These are phyloP conservation scores for Sordariomycetes sp. DNA, from an alignment of 2,329 filamentous ascomycete species.

Conservation along the genomic window DNA sequence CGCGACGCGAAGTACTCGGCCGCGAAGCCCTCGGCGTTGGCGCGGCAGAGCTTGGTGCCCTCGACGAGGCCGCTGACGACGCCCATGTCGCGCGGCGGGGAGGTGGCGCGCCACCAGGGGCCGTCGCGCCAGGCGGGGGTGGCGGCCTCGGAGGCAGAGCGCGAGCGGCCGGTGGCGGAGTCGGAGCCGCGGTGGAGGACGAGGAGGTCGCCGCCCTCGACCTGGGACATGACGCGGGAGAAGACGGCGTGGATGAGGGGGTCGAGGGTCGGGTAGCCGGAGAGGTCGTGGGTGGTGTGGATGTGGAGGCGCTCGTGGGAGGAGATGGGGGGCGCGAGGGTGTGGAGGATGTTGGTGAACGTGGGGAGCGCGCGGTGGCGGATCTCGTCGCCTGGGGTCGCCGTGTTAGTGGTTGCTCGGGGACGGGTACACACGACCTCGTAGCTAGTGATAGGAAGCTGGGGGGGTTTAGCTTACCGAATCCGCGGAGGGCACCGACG, in stretches of 20 bases:
- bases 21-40: conserved; percentile 80
- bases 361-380: conserved; percentile 82
- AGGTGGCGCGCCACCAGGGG: conserved; percentile 82
- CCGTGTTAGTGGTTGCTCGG: neutral
- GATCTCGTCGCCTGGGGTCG: conserved; percentile 65
- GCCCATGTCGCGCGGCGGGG: conserved; percentile 63
- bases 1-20: conserved; percentile 69
- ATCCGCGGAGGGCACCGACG: conserved; percentile 63
- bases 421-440: neutral
- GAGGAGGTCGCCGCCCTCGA: conserved; percentile 89
- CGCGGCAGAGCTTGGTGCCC: conserved; percentile 83
- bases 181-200: conserved; percentile 92
- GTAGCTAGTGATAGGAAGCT: neutral
- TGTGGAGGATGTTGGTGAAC: conserved; percentile 90
- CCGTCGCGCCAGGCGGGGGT: conserved; percentile 78
- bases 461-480: conserved; percentile 44
- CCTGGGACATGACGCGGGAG: conserved; percentile 94
- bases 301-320: conserved; percentile 95
- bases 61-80: conserved; percentile 71
- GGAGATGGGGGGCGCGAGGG: conserved; percentile 88
- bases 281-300: conserved; percentile 92
- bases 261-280: conserved; percentile 89
- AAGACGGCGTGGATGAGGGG: conserved; percentile 88
- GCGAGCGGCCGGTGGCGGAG: conserved; percentile 58
- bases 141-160: conserved; percentile 44